A percentile compares a stretch with the other conserved stretches of the same genome.
phyloP scores from a whole-genome alignment of 176 grass and related monocot genomes.

The Echinochloa phyllopogon region DNA sequence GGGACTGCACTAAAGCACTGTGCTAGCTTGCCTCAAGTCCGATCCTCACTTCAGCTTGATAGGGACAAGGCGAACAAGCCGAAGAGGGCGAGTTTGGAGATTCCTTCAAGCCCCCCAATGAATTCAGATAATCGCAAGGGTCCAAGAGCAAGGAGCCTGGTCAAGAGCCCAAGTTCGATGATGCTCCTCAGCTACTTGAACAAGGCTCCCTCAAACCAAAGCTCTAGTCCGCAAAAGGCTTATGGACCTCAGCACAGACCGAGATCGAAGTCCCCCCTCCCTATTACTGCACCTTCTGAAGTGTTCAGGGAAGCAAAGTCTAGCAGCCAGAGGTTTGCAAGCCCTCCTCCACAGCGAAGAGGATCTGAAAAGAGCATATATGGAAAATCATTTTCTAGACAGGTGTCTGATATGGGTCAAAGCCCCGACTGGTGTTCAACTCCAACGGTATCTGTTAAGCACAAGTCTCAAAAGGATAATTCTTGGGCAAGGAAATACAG shows the following conservation, averaged over 20 bases:
- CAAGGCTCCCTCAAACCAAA: constrained; percentile 31
- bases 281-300: constrained; percentile 37
- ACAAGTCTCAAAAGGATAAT: constrained; percentile 47
- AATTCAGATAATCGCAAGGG: constrained; percentile 25
- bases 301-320: constrained; percentile 62
- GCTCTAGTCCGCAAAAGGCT: constrained; percentile 23
- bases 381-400: constrained; percentile 54
- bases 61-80: constrained; percentile 22
- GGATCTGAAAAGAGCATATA: constrained; percentile 70
- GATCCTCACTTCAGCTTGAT: constrained; percentile 19
- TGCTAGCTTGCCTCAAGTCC: constrained; percentile 35
- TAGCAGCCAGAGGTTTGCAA: constrained; percentile 59
- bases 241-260: constrained; percentile 21
- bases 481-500: constrained; percentile 46
- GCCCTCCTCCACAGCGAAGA: constrained; percentile 59
- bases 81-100: constrained; percentile 17
- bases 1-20: constrained; percentile 38
- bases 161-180: constrained; percentile 54
- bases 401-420: constrained; percentile 31
- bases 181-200: constrained; percentile 56
- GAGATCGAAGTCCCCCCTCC: constrained; percentile 64
- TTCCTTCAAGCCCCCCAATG: constrained; percentile 25
- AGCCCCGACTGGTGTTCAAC: constrained; percentile 36
- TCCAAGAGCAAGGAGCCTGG: constrained; percentile 41
- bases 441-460: constrained; percentile 26